Conservation (phyloP, 2,329 filamentous ascomycete genomes). For the Setomelanomma holmii region DNA sequence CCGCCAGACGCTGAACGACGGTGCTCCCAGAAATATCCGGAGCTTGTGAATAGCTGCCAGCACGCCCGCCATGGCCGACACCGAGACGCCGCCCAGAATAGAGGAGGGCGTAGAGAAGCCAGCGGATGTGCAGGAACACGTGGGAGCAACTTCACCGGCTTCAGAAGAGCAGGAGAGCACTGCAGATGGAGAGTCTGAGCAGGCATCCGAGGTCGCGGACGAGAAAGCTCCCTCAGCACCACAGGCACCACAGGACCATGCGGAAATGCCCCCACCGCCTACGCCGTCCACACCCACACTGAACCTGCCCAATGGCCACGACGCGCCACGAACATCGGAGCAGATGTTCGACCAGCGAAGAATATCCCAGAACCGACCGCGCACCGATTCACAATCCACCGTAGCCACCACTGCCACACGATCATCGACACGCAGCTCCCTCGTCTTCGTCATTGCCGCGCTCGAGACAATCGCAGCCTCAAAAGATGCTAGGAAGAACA, state of each 20-base stretch:
- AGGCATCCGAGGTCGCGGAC: slow-evolving; percentile 21
- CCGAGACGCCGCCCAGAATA: slow-evolving; percentile 23
- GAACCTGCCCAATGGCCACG: slow-evolving; percentile 30
- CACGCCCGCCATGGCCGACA: slow-evolving; percentile 45
- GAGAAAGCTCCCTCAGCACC: slow-evolving; percentile 19
- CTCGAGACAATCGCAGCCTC: slow-evolving; percentile 90
- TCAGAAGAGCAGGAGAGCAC: slow-evolving; percentile 12
- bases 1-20: slow-evolving; percentile 27
- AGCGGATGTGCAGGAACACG: slow-evolving; percentile 14
- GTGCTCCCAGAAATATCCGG: slow-evolving; percentile 21
- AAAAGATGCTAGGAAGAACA: slow-evolving; percentile 88
- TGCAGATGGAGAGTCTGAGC: slow-evolving; percentile 25
- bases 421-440: slow-evolving; percentile 80
- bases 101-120: slow-evolving; percentile 15
- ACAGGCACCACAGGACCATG: slow-evolving; percentile 19
- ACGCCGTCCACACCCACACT: slow-evolving; percentile 33
- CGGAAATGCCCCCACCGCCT: slow-evolving; percentile 26
- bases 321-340: slow-evolving; percentile 42
- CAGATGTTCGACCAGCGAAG: slow-evolving; percentile 45
- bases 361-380: slow-evolving; percentile 47
- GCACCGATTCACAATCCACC: slow-evolving; percentile 69
- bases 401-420: slow-evolving; percentile 57
- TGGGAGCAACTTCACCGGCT: slow-evolving; percentile 10
- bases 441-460: slow-evolving; percentile 94
- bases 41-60: slow-evolving; percentile 14